These are phyloP conservation scores for Sonneratia caseolaris DNA, from an alignment of 345 rosid species.

Conservation along the genomic window DNA sequence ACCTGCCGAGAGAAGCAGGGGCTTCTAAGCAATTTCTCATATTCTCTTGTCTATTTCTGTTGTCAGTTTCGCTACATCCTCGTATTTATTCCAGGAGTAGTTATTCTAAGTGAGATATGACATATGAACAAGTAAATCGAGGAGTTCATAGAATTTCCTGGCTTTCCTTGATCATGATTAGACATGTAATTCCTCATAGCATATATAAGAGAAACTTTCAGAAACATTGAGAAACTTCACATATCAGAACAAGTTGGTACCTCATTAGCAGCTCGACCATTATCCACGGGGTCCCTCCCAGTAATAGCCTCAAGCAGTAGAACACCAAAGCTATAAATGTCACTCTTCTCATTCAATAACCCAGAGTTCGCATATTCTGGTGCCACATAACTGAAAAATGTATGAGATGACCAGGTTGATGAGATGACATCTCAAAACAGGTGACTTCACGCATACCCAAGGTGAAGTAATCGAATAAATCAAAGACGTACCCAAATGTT, in stretches of 20 bases:
- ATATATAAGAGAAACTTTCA: background rate
- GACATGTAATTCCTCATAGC: too few relatives aligned
- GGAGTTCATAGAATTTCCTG: too few relatives aligned
- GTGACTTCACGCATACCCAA: background rate
- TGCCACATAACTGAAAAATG: slow-evolving; percentile 73
- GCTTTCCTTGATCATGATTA: too few relatives aligned
- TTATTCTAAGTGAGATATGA: too few relatives aligned
- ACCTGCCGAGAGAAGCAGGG: slow-evolving; percentile 32
- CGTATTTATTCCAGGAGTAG: too few relatives aligned
- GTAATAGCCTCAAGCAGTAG: slow-evolving; percentile 82
- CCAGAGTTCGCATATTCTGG: slow-evolving; percentile 95
- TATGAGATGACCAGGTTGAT: background rate
- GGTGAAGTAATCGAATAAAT: slow-evolving; percentile 6
- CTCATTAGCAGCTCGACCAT: slow-evolving; percentile 84
- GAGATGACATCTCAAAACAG: slow-evolving; percentile 6
- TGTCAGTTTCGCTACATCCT: too few relatives aligned
- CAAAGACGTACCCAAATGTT: slow-evolving; percentile 71
- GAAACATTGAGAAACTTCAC: background rate
- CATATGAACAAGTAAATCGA: too few relatives aligned
- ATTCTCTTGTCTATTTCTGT: too few relatives aligned
- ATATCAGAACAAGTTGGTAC: slow-evolving; percentile 17
- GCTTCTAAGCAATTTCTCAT: background rate
- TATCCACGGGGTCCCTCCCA: slow-evolving; percentile 96
- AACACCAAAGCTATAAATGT: slow-evolving; percentile 91
- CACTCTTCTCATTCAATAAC: slow-evolving; percentile 87